phyloP scores from a whole-genome alignment of 345 rosid species.

The Dovyalis caffra region DNA sequence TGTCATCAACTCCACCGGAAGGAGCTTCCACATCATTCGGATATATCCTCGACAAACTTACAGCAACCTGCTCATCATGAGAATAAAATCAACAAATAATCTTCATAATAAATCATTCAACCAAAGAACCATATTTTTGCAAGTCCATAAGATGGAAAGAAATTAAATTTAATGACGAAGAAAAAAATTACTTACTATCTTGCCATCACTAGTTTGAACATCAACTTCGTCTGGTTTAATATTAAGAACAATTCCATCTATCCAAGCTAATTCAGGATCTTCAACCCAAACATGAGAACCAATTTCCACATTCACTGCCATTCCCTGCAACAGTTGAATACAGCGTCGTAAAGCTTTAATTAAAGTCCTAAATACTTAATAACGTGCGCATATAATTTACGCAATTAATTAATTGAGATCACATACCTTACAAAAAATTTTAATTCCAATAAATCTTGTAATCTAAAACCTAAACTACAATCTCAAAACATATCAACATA shows the following conservation, averaged over 20 bases:
- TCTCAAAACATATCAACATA: too few relatives aligned
- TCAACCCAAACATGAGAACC: constrained; percentile 81
- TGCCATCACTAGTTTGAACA: constrained; percentile 48
- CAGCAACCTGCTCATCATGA: constrained; percentile 43
- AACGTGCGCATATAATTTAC: too few relatives aligned
- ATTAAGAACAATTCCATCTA: constrained; percentile 62
- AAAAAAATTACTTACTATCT: constrained; percentile 37
- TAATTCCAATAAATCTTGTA: too few relatives aligned
- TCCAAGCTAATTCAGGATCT: constrained; percentile 62
- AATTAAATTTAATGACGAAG: not conserved
- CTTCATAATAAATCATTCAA: not conserved
- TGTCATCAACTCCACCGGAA: too few relatives aligned
- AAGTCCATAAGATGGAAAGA: too few relatives aligned
- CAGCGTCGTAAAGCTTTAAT: too few relatives aligned
- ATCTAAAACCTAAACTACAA: too few relatives aligned
- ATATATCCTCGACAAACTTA: constrained; percentile 50
- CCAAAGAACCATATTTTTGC: too few relatives aligned
- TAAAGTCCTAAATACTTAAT: too few relatives aligned
- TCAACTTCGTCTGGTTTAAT: constrained; percentile 57
- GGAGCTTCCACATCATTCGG: too few relatives aligned
- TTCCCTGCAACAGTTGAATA: constrained; percentile 30
- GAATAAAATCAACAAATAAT: not conserved
- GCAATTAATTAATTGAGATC: too few relatives aligned
- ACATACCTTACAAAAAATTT: too few relatives aligned
- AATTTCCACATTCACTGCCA: constrained; percentile 38